Evolutionary conservation across 345 rosid genomes (phyloP).

Genomic region (Eucalyptus paniculata): DNA sequence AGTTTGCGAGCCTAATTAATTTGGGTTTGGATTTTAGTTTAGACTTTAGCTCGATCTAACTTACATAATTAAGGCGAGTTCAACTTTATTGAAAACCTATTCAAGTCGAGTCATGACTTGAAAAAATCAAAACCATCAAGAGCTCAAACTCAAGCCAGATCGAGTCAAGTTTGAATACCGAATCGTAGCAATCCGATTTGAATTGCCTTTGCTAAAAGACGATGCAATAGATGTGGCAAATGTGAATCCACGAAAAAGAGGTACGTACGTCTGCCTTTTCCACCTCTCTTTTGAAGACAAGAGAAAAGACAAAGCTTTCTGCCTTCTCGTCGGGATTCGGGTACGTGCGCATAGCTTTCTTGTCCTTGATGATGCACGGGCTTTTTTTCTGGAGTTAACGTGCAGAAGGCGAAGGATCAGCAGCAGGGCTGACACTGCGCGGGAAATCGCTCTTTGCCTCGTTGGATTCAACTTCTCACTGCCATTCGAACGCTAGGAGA

Average conservation of each 20-base stretch:
- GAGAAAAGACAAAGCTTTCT: neutral
- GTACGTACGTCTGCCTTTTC: neutral
- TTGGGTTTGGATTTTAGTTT: neutral
- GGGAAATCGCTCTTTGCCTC: neutral
- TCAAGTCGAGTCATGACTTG: neutral
- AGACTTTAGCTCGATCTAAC: neutral
- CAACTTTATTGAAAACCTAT: fast-evolving
- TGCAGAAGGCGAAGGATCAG: neutral
- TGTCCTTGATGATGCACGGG: neutral
- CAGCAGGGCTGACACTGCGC: neutral
- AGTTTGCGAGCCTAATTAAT: neutral
- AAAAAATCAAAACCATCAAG: neutral
- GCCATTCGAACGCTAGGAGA: neutral
- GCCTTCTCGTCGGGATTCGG: neutral
- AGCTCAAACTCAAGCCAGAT: neutral
- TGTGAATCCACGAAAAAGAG: neutral
- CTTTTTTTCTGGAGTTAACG: neutral
- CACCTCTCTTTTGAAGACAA: neutral
- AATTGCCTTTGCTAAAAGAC: neutral
- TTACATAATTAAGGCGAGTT: neutral
- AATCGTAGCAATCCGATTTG: fast-evolving
- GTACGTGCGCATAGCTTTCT: neutral
- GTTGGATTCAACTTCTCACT: neutral
- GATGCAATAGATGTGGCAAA: neutral
- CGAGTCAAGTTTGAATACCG: fast-evolving